These are phyloP conservation scores for Ceratocystis smalleyi DNA, from an alignment of 2,329 filamentous ascomycete genomes.

Conservation along the genomic window DNA sequence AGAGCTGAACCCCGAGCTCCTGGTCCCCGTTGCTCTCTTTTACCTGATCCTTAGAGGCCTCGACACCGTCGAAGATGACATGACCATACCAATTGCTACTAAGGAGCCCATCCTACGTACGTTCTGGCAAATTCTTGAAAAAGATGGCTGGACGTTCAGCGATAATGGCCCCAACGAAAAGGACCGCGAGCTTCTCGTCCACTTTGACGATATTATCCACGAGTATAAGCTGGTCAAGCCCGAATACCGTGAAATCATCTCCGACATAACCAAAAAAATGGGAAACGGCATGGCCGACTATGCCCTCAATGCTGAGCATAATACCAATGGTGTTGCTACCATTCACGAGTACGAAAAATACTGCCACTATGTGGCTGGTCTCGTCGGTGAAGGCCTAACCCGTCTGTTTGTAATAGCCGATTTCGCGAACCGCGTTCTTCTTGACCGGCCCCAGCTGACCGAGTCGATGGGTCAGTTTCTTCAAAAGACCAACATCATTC, in stretches of 20 bases:
- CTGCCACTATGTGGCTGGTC: constrained; percentile 94
- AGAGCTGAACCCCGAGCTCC: constrained; percentile 85
- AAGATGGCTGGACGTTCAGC: constrained; percentile 80
- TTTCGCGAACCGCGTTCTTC: constrained; percentile 70
- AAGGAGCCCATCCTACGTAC: constrained; percentile 77
- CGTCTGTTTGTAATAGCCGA: constrained; percentile 75
- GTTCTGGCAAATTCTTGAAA: constrained; percentile 63
- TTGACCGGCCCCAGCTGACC: constrained; percentile 63
- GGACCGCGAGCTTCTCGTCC: constrained; percentile 77
- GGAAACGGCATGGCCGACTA: constrained; percentile 98
- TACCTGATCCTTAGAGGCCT: constrained; percentile 84
- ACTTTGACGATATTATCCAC: constrained; percentile 73
- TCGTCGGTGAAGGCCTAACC: constrained; percentile 91
- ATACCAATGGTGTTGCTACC: constrained; percentile 64
- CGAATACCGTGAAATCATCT: constrained; percentile 70
- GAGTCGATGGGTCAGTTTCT: constrained; percentile 96
- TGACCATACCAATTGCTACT: constrained; percentile 64
- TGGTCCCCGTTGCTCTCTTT: constrained; percentile 79
- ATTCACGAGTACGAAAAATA: constrained; percentile 87
- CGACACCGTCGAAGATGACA: constrained; percentile 98
- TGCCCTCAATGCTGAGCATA: constrained; percentile 65
- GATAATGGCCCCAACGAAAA: constrained; percentile 85
- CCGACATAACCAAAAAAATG: constrained; percentile 88
- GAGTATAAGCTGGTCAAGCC: constrained; percentile 84
- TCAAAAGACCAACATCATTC: constrained; percentile 97